Base-by-base conservation (phyloP, 306 rosid species). In the Casuarina equisetifolia region DNA sequence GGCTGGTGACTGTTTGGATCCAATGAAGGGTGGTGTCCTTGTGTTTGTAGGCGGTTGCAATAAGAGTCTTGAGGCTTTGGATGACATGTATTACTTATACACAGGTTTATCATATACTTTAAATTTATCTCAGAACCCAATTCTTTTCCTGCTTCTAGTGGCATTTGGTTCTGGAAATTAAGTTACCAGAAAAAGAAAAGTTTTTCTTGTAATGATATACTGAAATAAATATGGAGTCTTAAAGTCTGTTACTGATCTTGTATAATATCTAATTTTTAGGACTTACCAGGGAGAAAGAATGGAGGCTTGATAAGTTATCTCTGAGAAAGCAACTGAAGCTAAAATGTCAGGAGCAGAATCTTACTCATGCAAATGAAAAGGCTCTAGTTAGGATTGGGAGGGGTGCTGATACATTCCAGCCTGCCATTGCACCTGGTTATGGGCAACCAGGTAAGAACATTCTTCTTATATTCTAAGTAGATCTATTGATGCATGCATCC, bases 41-140 rank as follows among this genome's bases (percentile, higher is more conserved):
- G 93, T 85, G 72, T 89, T 96, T 81, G 77, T 96, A 4, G 99
- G 99, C 69, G 99, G 99, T 84, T 96, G 99, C 87, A 96, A 91
- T 83, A 96, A 89, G 80, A 87, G 86, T 84, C 98, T 96, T 55
- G 99, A 96, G 87, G 99, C 96, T 69, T 82, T 96, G 62, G 98
- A 87, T 69, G 99, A 96, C 81, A 90, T 96, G 97, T 93, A 81
- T 91, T 93, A 82, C 88, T 83, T 96, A 48, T 25, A 91, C 86
- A 96, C 99, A 90, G 99, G 99, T 96, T 80, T 78, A 69, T 32
- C 68, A 66, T 69, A 73, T 61, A 76, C 52, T 73, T 69, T 75
- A 36, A 63, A 68, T 70, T 62, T 38, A 32, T 9, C 25, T 35
- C 5, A 42, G 77, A 54, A 45, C 64, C 46, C 57, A 25, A 10